These are phyloP conservation scores for Mycena pura DNA, from an alignment of 768 basidiomycete species.

Conservation along the genomic window DNA sequence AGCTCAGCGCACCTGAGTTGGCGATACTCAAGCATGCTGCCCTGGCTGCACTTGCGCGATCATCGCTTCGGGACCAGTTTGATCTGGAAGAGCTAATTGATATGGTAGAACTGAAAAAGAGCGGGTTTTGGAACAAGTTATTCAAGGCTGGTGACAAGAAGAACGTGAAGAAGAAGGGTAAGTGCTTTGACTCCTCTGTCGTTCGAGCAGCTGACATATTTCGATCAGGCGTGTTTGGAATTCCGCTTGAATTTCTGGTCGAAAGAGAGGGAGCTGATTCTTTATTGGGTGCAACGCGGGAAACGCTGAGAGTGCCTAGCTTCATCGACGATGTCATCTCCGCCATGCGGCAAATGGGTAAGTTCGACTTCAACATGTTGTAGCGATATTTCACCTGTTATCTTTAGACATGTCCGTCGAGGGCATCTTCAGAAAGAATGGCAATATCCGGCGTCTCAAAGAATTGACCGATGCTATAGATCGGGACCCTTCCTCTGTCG, in stretches of 20 bases:
- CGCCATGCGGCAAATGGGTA: constrained; percentile 99
- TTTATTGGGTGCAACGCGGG: constrained; percentile 85
- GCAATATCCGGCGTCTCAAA: constrained; percentile 92
- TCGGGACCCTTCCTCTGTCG: constrained; percentile 90
- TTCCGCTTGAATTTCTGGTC: constrained; percentile 91
- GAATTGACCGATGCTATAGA: constrained; percentile 93
- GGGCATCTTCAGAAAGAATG: constrained; percentile 98
- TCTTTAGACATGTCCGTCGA: constrained; percentile 94
- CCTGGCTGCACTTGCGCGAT: constrained; percentile 78
- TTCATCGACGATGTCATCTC: constrained; percentile 98
- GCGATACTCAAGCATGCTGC: constrained; percentile 93
- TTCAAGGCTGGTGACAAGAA: constrained; percentile 94
- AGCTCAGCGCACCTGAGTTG: constrained; percentile 83
- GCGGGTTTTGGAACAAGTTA: constrained; percentile 93
- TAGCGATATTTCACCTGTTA: not conserved
- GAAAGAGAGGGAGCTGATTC: constrained; percentile 97
- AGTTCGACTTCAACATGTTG: constrained; percentile 32
- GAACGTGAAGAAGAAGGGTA: constrained; percentile 87
- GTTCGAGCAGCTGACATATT: constrained; percentile 20
- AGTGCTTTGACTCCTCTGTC: constrained; percentile 26
- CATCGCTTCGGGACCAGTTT: constrained; percentile 79
- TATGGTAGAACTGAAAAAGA: constrained; percentile 91
- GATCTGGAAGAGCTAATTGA: constrained; percentile 95
- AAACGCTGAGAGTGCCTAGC: constrained; percentile 88
- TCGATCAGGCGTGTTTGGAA: constrained; percentile 83